Evolutionary conservation across 495 filamentous ascomycete genomes (phyloP).

Genomic region (Xylaria longipes): DNA sequence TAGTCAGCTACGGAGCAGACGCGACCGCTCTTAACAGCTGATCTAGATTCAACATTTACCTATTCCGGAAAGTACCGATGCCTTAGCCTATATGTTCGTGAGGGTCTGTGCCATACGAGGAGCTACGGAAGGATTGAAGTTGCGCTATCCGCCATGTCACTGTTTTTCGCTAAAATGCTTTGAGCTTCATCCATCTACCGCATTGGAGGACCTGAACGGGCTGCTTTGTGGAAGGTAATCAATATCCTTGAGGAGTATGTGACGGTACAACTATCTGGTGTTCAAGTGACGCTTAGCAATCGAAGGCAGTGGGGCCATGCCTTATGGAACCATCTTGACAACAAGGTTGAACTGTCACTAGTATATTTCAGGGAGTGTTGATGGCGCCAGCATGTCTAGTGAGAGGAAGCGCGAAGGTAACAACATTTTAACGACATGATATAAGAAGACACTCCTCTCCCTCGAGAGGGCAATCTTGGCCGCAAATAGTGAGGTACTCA

Average conservation of each 20-base stretch:
- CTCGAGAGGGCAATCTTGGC: not conserved
- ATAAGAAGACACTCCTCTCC: not conserved
- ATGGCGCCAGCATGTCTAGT: not conserved
- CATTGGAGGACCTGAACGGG: too few species aligned
- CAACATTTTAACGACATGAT: not conserved
- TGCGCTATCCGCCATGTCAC: not conserved
- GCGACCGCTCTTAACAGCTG: not conserved
- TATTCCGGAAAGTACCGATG: not conserved
- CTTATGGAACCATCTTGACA: not conserved
- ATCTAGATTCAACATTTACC: not conserved
- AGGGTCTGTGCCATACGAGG: not conserved
- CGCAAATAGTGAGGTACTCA: not conserved
- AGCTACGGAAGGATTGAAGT: not conserved
- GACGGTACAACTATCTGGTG: not conserved
- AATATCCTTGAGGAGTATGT: not conserved
- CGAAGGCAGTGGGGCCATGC: not conserved
- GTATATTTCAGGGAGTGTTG: not conserved
- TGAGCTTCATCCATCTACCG: not conserved
- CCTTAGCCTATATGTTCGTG: not conserved
- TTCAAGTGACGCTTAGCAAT: not conserved
- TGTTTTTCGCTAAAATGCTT: not conserved
- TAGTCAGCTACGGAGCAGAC: not conserved
- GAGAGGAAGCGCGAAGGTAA: not conserved
- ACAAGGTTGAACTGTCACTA: not conserved
- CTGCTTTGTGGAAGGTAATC: not conserved